phyloP scores from a whole-genome alignment of 202 grass and related monocot species.

The Bolboschoenoplectus hybrid region DNA sequence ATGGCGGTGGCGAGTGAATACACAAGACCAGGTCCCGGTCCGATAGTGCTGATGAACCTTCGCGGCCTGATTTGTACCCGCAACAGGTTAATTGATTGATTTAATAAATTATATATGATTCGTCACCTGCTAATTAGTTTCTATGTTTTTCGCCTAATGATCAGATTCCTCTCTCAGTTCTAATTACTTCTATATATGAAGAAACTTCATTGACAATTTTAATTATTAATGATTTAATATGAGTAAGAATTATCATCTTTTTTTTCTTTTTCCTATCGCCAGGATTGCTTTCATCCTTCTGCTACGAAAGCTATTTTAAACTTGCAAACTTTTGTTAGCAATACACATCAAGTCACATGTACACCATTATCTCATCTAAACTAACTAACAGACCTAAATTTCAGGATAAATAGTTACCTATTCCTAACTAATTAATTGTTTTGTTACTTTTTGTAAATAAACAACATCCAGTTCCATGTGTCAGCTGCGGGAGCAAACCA shows the following conservation, averaged over 20 bases:
- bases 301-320: not conserved
- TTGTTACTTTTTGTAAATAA: not conserved
- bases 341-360: not conserved
- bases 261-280: too few relatives aligned
- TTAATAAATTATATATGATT: not conserved
- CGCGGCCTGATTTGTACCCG: slow-evolving; percentile 47
- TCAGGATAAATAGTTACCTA: not conserved
- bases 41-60: slow-evolving; percentile 35
- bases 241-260: too few relatives aligned
- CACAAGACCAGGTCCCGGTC: slow-evolving; percentile 48
- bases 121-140: not conserved
- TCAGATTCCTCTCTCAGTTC: not conserved
- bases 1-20: slow-evolving; percentile 44
- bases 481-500: slow-evolving; percentile 52
- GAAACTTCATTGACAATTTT: too few relatives aligned
- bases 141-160: not conserved
- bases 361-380: not conserved
- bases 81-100: slow-evolving; percentile 52
- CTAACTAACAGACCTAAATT: not conserved
- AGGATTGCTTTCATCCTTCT: not conserved
- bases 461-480: slow-evolving; percentile 55
- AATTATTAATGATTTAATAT: too few relatives aligned
- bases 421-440: not conserved
- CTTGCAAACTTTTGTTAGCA: not conserved
- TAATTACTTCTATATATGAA: too few relatives aligned